Evolutionary conservation across 164 flowering plant species (phyloP), one percentile per base, ranked within the genome.

Genomic region (Hamamelis virginiana): DNA sequence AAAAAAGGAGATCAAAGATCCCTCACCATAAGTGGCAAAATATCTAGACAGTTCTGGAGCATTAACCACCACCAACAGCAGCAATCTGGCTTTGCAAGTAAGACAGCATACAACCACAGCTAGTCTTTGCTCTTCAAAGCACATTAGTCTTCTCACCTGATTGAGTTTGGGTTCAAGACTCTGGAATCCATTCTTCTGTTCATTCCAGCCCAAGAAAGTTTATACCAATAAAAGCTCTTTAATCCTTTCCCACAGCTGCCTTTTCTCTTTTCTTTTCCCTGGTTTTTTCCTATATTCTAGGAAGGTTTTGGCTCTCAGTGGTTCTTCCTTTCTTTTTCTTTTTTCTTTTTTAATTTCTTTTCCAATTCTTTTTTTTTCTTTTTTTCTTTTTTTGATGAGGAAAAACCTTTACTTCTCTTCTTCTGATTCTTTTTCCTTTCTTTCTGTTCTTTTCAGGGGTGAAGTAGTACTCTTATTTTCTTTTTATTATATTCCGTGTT

Each of bases 11-110:
- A 71, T 67, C 73, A 69, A 76, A 61, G 71, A 75, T 52, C 73
- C 73, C 80, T 80, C 77, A 73, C 82, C 80, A 64, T 63, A 46
- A 28, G 52, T 69, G 25, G 64, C 48, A 63, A 62, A 65, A 33
- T 11, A 67, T 50, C 67, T 68, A 72, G 21, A 67, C 47, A 22
- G 55, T 67, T 41, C 22, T 27, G 14, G 57, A 48, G 64, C 63
- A 62, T 33, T 64, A 45, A 69, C 46, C 78, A 71, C 64, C 71
- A 68, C 47, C 58, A 41, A 45, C 61, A 59, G 59, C 67, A 23
- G 65, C 45, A 44, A 21, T 70, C 68, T 59, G 70, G 64, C 67
- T 55, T 44, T 26, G 73, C 70, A 68, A 53, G 19, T 44, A 69
- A 56, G 43, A 65, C 53, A 44, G 70, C 71, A 44, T 44, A 59